Evolutionary conservation across 2,329 filamentous ascomycete genomes (phyloP).

Genomic region (Sporothrix inflata): DNA sequence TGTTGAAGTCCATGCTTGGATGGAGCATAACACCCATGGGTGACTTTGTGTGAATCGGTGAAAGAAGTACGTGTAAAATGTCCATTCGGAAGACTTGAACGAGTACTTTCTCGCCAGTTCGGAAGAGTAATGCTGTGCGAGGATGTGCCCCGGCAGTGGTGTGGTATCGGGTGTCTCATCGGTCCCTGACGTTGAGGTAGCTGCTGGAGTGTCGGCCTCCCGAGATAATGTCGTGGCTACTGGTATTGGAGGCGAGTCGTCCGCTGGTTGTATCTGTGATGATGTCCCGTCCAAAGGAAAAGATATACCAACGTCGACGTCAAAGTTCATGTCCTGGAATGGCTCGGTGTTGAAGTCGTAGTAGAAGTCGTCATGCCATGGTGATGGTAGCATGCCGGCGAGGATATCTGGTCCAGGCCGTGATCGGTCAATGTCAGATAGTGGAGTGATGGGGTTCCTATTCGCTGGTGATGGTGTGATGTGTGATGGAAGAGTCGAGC

Average conservation of each 20-base stretch:
- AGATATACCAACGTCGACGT: neutral
- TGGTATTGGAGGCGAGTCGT: neutral
- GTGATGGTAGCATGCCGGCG: neutral
- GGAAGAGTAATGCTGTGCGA: constrained; percentile 10
- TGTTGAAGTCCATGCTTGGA: constrained; percentile 19
- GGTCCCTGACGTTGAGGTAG: neutral
- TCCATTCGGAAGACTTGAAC: constrained; percentile 22
- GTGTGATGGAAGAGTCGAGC: neutral
- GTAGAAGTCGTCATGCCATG: constrained; percentile 23
- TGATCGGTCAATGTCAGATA: neutral
- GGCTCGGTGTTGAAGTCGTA: constrained; percentile 21
- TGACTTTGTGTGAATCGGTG: constrained; percentile 15
- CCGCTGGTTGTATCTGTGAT: neutral
- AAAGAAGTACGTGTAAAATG: constrained; percentile 23
- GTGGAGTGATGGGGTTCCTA: neutral
- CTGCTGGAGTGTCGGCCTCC: too few species aligned
- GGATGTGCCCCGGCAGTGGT: neutral
- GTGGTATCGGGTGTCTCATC: neutral
- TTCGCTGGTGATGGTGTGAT: neutral
- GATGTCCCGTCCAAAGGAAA: neutral
- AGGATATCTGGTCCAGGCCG: neutral
- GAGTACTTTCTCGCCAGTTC: constrained; percentile 20
- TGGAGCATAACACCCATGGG: constrained; percentile 12
- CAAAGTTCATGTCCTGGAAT: constrained; percentile 8
- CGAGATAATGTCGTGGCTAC: neutral